Evolutionary conservation across 2,329 filamentous ascomycete genomes (phyloP), one percentile per base, ranked within the genome.

Genomic region (Coniochaeta prunicola): DNA sequence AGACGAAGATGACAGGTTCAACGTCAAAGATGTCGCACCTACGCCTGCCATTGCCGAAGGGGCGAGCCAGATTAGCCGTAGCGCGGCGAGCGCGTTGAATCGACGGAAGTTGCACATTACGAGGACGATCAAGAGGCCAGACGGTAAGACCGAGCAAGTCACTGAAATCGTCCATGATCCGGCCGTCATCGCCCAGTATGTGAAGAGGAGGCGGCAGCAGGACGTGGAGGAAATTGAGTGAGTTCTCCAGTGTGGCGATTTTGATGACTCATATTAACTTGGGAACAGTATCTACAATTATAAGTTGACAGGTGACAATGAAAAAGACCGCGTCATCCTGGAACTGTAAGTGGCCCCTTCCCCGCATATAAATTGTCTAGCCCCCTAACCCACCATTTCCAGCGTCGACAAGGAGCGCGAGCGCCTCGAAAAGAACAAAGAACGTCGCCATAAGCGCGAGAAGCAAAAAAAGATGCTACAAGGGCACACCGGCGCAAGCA

Each of bases 341-440:
- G 77, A 82, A 67, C 77, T 82, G 81, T 84, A 77, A 59, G 74
- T 64, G 12, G 59, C 40, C 45, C 45, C 24, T 26, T 8, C 2
- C 24, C 17, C 21, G 2, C 40, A 4, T 21, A 21, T 3, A 31
- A n/a, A 53, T 33, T 34, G 24, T 10, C 12, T 38, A 5, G 5
- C 36, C 36, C 2, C 2, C 13, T 56, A 15, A 38, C 31, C 38
- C 21, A 56, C 34, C 53, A 13, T 13, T n/a, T 31, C 19, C 65
- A 89, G 86, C 59, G 78, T 92, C 61, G 80, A 86, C 66, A 82
- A 83, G 65, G 93, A 97, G 72, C 83, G 96, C 58, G 86, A 86
- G 57, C 89, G 94, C 64, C 84, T 99, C 33, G 84, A 94, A 69
- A 90, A 92, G 68, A 99, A 97, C 77, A 91, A 91, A 65, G 92